phyloP scores from a whole-genome alignment of 257 asterid species.

The Solanum pennellii region DNA sequence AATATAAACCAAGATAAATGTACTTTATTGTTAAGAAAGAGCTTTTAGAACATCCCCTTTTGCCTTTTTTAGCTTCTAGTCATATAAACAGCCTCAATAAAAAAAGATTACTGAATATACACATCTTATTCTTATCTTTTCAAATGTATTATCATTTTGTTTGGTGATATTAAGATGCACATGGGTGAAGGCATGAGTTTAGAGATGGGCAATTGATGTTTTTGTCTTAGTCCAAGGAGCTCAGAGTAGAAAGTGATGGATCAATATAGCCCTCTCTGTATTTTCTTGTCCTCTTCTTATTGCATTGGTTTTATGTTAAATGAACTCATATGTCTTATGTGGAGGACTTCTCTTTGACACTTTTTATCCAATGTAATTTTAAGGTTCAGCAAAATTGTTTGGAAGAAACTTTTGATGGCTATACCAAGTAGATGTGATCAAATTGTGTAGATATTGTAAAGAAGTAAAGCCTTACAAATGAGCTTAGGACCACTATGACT shows the following conservation, averaged over 20 bases:
- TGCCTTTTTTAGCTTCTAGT: not conserved
- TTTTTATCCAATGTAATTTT: not conserved
- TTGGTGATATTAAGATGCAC: constrained; percentile 9
- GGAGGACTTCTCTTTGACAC: not conserved
- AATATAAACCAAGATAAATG: constrained; percentile 14
- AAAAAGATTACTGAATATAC: not conserved
- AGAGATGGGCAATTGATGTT: constrained; percentile 33
- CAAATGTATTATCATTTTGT: not conserved
- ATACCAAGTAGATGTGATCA: not conserved
- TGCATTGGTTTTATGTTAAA: not conserved
- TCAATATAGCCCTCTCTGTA: constrained; percentile 22
- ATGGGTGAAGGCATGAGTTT: constrained; percentile 37
- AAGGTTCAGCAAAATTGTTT: not conserved
- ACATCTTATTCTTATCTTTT: not conserved
- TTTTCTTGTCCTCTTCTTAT: constrained; percentile 2
- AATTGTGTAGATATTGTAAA: not conserved
- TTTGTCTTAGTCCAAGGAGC: constrained; percentile 7
- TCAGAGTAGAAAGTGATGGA: constrained; percentile 19
- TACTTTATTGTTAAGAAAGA: constrained; percentile 5
- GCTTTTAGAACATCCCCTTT: not conserved
- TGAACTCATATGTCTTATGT: not conserved
- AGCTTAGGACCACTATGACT: not conserved
- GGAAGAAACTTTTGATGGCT: not conserved
- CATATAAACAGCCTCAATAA: not conserved
- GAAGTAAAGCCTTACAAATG: not conserved